Conservation (phyloP, 495 filamentous ascomycete species). For the Penicillium dipodomyicola region DNA sequence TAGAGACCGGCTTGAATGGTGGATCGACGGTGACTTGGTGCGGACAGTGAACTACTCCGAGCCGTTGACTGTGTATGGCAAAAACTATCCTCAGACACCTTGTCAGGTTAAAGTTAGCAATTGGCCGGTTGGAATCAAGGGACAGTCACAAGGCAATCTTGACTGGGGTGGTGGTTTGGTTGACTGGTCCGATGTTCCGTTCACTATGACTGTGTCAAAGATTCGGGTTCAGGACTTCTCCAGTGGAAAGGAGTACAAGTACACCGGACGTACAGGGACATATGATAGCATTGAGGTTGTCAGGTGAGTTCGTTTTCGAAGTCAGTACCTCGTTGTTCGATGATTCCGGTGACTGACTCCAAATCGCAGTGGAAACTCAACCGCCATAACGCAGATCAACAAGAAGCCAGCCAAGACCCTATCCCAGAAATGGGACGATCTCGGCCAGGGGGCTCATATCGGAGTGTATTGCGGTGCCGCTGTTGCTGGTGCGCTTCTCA, state of each 20-base stretch:
- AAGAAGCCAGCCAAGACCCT: conserved; percentile 40
- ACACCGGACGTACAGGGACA: conserved; percentile 30
- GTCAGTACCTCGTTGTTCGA: no score
- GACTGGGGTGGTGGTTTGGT: conserved; percentile 74
- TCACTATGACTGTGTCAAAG: conserved; percentile 61
- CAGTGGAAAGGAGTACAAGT: conserved; percentile 36
- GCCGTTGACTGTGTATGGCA: conserved; percentile 34
- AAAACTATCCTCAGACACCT: conserved; percentile 79
- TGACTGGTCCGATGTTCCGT: conserved; percentile 56
- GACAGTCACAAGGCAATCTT: conserved; percentile 48
- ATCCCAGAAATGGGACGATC: conserved; percentile 55
- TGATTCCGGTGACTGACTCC: conserved; percentile 34
- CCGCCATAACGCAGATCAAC: conserved; percentile 34
- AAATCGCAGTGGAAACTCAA: conserved; percentile 54
- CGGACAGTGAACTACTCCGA: conserved; percentile 56
- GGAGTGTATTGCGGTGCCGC: conserved; percentile 20
- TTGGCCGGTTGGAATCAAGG: conserved; percentile 35
- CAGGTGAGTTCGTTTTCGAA: conserved; percentile 44
- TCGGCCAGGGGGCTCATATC: conserved; percentile 49
- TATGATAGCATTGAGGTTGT: conserved; percentile 41
- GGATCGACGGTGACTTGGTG: conserved; percentile 65
- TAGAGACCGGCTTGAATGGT: conserved; percentile 67
- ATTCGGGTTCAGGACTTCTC: conserved; percentile 38
- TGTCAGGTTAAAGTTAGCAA: conserved; percentile 26
- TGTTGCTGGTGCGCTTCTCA: conserved; percentile 8